Base-by-base conservation (phyloP, 169 alveolate genomes). In the Cryptosporidium ubiquitum region DNA sequence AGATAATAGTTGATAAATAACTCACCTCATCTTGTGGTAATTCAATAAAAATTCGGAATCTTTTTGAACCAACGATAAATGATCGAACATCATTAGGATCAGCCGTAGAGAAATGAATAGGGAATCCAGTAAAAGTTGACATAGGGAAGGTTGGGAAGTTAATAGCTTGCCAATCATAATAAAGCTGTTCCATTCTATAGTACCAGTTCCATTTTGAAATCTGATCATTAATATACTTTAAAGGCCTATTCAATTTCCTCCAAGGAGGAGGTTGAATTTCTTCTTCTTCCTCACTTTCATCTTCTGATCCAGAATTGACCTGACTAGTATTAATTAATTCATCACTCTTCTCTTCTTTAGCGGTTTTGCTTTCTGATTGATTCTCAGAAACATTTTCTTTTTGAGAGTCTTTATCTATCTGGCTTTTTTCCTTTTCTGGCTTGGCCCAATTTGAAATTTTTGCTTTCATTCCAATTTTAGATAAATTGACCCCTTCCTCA, bases 51-150 rank as follows among this genome's bases (percentile, higher is more conserved):
- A 85, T 93, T 57, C 91, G 92, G 91, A 93, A 95, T 49, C 96
- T 86, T 40, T 79, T 91, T 58, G 94, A 86, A 35, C 93, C 86
- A 29, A 93, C 84, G 58, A 95, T 86, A 57, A 94, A 89, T 60
- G 94, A 60, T 39, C 95, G 86, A 55, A 95, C 91, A 70, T 95
- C 96, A 69, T 93, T 92, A 26, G 94, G 85, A 73, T 95, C 97
- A 61, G 93, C 86, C 40, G 96, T 95, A 49, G 93, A 95, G 85
- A 95, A 95, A 71, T 94, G 97, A 23, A 95, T 94, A 5, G 97
- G 97, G n/a, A 93, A 91, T n/a, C 97, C 97, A 7, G 94, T 93
- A 84, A 95, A 95, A 18, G 97, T 95, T 69, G 92, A 95, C 84
- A 93, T 95, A 2, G 94, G 95, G 4, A 93, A 94, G 3, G 94